Evolutionary conservation across 306 rosid species (phyloP).

Genomic region (Oemleria cerasiformis): DNA sequence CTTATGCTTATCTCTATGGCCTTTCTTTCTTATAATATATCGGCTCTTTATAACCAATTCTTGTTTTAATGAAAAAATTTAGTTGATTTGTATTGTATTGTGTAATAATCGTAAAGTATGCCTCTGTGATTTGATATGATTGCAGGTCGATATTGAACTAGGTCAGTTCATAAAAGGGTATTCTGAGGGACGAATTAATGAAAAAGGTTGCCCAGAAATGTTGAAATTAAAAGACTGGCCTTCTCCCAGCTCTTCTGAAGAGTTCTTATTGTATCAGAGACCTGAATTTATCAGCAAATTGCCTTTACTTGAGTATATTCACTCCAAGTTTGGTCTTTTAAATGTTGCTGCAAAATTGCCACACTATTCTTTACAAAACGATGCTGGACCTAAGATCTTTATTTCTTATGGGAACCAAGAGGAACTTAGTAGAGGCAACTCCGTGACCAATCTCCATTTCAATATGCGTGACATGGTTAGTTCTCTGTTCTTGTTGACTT

Average conservation of each 20-base stretch:
- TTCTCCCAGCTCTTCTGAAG: slow-evolving; percentile 91
- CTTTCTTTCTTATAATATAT: neutral
- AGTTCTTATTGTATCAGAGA: slow-evolving; percentile 88
- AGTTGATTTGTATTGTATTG: slow-evolving; percentile 17
- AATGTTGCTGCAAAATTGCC: slow-evolving; percentile 99
- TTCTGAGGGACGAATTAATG: slow-evolving; percentile 54
- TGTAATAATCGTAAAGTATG: slow-evolving; percentile 4
- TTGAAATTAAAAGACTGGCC: slow-evolving; percentile 96
- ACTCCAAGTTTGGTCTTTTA: slow-evolving; percentile 98
- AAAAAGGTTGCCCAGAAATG: slow-evolving; percentile 73
- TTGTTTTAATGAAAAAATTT: slow-evolving; percentile 18
- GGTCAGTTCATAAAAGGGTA: slow-evolving; percentile 77
- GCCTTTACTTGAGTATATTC: slow-evolving; percentile 92
- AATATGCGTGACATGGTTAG: slow-evolving; percentile 96
- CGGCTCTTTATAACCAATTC: slow-evolving; percentile 13
- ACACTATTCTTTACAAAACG: slow-evolving; percentile 96
- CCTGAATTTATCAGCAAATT: slow-evolving; percentile 94
- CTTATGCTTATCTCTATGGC: slow-evolving; percentile 1
- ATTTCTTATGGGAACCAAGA: slow-evolving; percentile 73
- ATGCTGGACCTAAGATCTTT: slow-evolving; percentile 92
- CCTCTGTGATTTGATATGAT: slow-evolving; percentile 30
- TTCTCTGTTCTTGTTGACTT: slow-evolving; percentile 22
- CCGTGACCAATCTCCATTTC: slow-evolving; percentile 86
- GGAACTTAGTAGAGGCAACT: slow-evolving; percentile 66
- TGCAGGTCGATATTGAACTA: slow-evolving; percentile 78